Evolutionary conservation across 2,329 filamentous ascomycete species (phyloP).

Genomic region (Arthrobotrys sphaeroides): DNA sequence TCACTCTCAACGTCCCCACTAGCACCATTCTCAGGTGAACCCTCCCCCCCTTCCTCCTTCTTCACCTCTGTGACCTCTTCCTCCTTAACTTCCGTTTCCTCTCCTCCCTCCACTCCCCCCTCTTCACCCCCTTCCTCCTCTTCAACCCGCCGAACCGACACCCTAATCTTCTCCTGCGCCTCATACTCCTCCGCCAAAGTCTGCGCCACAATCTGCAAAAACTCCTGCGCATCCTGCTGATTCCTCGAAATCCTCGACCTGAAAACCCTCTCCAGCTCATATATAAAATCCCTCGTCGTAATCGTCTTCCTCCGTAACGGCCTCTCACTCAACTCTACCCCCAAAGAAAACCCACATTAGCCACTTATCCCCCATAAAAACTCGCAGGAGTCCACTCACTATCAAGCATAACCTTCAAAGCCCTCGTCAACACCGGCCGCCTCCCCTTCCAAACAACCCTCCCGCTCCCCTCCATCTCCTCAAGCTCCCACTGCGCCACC

Average conservation of each 20-base stretch:
- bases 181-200: constrained; percentile 93
- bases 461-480: constrained; percentile 16
- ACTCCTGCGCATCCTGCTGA: constrained; percentile 98
- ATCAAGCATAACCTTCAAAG: constrained; percentile 91
- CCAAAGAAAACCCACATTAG: constrained; percentile 58
- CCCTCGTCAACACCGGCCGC: constrained; percentile 80
- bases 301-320: constrained; percentile 95
- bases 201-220: constrained; percentile 92
- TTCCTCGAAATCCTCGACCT: constrained; percentile 88
- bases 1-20: constrained; percentile 55
- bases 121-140: not conserved
- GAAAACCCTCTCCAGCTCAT: constrained; percentile 84
- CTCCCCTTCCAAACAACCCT: constrained; percentile 37
- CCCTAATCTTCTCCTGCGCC: constrained; percentile 63
- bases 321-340: constrained; percentile 78
- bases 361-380: not conserved
- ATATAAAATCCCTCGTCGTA: constrained; percentile 83
- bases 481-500: constrained; percentile 63
- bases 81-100: not conserved
- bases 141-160: constrained; percentile 7
- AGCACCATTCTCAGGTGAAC: not conserved
- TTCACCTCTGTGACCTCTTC: not conserved
- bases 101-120: constrained; percentile 8
- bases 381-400: constrained; percentile 38
- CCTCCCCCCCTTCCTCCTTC: not conserved